These are phyloP conservation scores for Bipolaris cookei DNA, from an alignment of 2,329 filamentous ascomycete species.

Conservation along the genomic window DNA sequence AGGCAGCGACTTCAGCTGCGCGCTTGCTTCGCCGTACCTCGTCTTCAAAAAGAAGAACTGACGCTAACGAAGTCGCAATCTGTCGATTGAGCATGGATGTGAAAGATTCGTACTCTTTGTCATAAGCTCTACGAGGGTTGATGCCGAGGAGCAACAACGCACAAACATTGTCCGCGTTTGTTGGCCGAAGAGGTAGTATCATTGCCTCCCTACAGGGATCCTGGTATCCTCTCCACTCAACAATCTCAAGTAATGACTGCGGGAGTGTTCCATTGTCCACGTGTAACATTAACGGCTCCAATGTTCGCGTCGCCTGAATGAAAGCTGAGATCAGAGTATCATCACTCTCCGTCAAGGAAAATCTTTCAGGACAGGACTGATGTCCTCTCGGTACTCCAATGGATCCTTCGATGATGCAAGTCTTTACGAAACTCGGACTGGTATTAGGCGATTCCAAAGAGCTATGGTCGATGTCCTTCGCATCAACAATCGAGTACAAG, in stretches of 20 bases:
- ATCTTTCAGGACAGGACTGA: constrained; percentile 33
- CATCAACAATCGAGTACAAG: constrained; percentile 41
- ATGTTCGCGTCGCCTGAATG: constrained; percentile 42
- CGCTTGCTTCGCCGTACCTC: constrained; percentile 38
- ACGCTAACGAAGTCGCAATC: constrained; percentile 43
- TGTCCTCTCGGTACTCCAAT: constrained; percentile 43
- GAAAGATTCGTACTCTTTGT: constrained; percentile 43
- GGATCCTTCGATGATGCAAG: constrained; percentile 42
- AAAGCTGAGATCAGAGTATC: constrained; percentile 44
- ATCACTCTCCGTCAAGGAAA: constrained; percentile 37
- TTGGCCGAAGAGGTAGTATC: constrained; percentile 42
- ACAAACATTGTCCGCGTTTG: constrained; percentile 39
- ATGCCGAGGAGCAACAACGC: constrained; percentile 43
- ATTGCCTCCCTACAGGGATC: constrained; percentile 44
- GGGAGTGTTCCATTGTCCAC: constrained; percentile 37
- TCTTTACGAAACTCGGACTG: constrained; percentile 31
- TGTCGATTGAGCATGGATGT: constrained; percentile 42
- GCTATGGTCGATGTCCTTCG: constrained; percentile 32
- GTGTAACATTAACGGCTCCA: constrained; percentile 38
- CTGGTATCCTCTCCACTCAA: constrained; percentile 43
- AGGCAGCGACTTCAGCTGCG: constrained; percentile 35
- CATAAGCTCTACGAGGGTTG: constrained; percentile 43
- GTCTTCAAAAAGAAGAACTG: constrained; percentile 43
- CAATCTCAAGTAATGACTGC: constrained; percentile 34
- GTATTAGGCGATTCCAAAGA: constrained; percentile 36